Evolutionary conservation across 257 asterid species (phyloP).

Genomic region (Nicotiana noctiflora): DNA sequence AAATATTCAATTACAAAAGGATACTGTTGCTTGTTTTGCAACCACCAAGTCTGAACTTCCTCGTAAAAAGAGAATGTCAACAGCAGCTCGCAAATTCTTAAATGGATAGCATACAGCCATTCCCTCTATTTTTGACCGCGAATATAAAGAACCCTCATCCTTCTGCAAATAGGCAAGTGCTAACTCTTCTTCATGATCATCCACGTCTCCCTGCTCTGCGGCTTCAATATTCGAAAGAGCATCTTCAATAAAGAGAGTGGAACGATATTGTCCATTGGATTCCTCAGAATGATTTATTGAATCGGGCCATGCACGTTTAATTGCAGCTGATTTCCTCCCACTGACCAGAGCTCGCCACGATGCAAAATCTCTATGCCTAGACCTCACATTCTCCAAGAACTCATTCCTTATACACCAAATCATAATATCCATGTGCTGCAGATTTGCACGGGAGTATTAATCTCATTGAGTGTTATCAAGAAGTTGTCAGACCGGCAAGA

Average conservation of each 20-base stretch:
- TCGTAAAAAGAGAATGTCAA: constrained; percentile 74
- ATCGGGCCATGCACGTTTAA: constrained; percentile 79
- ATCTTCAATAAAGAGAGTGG: constrained; percentile 82
- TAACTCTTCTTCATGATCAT: constrained; percentile 41
- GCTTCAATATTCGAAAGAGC: constrained; percentile 76
- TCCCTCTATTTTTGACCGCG: constrained; percentile 54
- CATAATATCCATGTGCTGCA: constrained; percentile 86
- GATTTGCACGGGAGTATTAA: not conserved
- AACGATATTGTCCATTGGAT: constrained; percentile 24
- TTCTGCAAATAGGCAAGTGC: constrained; percentile 37
- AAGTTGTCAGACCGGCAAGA: not conserved
- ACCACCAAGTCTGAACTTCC: constrained; percentile 87
- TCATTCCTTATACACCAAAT: constrained; percentile 81
- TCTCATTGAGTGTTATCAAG: not conserved
- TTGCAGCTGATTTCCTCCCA: constrained; percentile 72
- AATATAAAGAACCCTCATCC: constrained; percentile 33
- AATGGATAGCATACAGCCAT: constrained; percentile 80
- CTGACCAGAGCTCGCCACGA: constrained; percentile 58
- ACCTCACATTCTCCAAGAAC: constrained; percentile 54
- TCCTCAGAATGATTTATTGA: constrained; percentile 27
- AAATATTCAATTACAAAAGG: constrained; percentile 26
- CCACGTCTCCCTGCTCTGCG: constrained; percentile 43
- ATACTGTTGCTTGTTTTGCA: constrained; percentile 93
- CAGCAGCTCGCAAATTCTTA: constrained; percentile 65
- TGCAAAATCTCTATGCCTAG: constrained; percentile 43